Evolutionary conservation across 345 rosid genomes (phyloP).

Genomic region (Eucalyptus pauciflora): DNA sequence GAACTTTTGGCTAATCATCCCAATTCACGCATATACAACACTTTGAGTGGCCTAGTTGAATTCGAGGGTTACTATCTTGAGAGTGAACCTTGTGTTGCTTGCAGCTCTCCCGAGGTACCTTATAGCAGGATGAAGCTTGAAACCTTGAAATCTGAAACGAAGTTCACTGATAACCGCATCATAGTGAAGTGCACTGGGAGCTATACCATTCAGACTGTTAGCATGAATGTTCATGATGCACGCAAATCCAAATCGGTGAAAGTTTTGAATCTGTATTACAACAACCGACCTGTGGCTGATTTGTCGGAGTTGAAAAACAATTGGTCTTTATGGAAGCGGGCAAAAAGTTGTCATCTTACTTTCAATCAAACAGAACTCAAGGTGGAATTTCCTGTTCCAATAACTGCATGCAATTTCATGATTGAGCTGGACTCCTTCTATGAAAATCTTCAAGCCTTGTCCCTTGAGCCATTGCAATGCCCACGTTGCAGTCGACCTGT

Average conservation of each 20-base stretch:
- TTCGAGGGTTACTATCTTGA: slow-evolving; percentile 99
- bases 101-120: slow-evolving; percentile 99
- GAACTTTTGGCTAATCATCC: slow-evolving; percentile 99
- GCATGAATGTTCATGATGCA: slow-evolving; percentile 98
- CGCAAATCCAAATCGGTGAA: slow-evolving; percentile 97
- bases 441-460: slow-evolving; percentile 98
- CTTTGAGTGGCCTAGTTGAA: slow-evolving; percentile 87
- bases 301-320: slow-evolving; percentile 94
- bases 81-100: slow-evolving; percentile 98
- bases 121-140: slow-evolving; percentile 97
- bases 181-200: slow-evolving; percentile 98
- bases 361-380: slow-evolving; percentile 96
- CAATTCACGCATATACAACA: slow-evolving; percentile 90
- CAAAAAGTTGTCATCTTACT: slow-evolving; percentile 94
- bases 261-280: slow-evolving; percentile 89
- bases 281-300: slow-evolving; percentile 95
- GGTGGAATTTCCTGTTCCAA: slow-evolving; percentile 97
- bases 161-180: slow-evolving; percentile 95
- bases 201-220: slow-evolving; percentile 93
- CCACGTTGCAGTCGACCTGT: slow-evolving; percentile 98
- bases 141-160: slow-evolving; percentile 94
- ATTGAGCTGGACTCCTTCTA: slow-evolving; percentile 98
- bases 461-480: slow-evolving; percentile 96
- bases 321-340: slow-evolving; percentile 98
- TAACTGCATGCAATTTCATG: slow-evolving; percentile 98